Percentiles rank a stretch among this genome's conserved stretches.
These are phyloP conservation scores for Antitrichia curtipendula DNA, from an alignment of 225 moss, liverwort and hornwort genomes.

Conservation along the genomic window DNA sequence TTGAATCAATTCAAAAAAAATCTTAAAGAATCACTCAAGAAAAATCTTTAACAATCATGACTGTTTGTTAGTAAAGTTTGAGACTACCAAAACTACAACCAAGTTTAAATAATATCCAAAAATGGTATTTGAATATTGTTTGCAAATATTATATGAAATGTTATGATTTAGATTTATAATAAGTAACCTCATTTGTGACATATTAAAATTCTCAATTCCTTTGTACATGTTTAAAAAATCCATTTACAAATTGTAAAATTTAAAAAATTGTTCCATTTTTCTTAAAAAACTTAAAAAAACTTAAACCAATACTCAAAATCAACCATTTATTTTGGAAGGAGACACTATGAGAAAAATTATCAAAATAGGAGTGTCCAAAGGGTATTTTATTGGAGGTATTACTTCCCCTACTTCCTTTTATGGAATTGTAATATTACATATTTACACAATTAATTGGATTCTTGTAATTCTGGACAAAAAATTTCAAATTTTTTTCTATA, in stretches of 20 bases:
- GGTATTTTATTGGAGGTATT: not conserved
- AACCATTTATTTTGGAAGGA: not conserved
- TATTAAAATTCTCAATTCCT: not conserved
- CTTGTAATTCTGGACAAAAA: not conserved
- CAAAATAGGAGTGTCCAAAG: too few relatives aligned
- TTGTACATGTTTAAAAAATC: not conserved
- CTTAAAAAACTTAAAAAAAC: not conserved
- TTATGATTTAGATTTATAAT: too few relatives aligned
- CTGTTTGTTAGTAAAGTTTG: not conserved
- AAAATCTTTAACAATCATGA: not conserved
- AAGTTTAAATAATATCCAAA: not conserved
- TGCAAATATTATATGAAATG: not conserved
- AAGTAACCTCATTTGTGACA: not conserved
- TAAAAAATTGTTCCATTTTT: not conserved
- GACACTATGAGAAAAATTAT: not conserved
- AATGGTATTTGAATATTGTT: not conserved
- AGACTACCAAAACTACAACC: not conserved
- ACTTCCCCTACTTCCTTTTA: not conserved
- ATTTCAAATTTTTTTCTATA: rapidly evolving
- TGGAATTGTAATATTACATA: not conserved
- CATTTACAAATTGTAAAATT: not conserved
- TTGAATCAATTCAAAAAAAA: too few relatives aligned
- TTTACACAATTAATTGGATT: not conserved
- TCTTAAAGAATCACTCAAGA: too few relatives aligned
- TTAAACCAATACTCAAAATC: not conserved